A percentile compares a stretch with the other conserved stretches of the same genome.
Conservation (phyloP, 2,329 filamentous ascomycete species). For the Eutypa lata region DNA sequence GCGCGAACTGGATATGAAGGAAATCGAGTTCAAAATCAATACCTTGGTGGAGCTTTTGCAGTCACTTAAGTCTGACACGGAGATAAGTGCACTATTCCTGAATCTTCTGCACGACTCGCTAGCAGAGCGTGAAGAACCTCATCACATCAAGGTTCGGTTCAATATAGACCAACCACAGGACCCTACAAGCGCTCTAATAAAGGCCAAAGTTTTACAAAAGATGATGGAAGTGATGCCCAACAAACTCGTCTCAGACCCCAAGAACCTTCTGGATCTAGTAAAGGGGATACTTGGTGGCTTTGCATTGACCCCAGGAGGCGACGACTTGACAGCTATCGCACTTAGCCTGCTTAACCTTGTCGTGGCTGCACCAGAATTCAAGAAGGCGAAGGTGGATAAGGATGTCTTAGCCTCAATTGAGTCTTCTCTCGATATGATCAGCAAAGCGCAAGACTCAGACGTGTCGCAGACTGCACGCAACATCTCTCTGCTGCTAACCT, state of each 20-base stretch:
- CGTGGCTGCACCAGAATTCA: constrained; percentile 55
- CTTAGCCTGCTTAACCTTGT: constrained; percentile 61
- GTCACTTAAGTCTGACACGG: constrained; percentile 49
- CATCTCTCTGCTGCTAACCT: constrained; percentile 52
- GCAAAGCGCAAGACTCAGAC: constrained; percentile 35
- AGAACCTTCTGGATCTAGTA: constrained; percentile 62
- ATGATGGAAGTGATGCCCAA: constrained; percentile 63
- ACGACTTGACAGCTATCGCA: constrained; percentile 50
- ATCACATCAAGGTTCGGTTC: constrained; percentile 25
- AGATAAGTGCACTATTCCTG: constrained; percentile 60
- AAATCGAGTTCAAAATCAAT: constrained; percentile 46
- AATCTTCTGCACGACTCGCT: constrained; percentile 59
- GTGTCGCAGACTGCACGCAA: constrained; percentile 54
- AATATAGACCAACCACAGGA: constrained; percentile 33
- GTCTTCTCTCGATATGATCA: constrained; percentile 43
- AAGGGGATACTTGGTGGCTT: constrained; percentile 54
- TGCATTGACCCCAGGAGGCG: constrained; percentile 36
- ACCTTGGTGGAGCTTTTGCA: constrained; percentile 49
- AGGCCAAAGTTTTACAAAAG: constrained; percentile 61
- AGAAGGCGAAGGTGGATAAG: constrained; percentile 42
- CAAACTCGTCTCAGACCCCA: constrained; percentile 61
- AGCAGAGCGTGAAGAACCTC: constrained; percentile 18
- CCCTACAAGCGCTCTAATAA: constrained; percentile 46
- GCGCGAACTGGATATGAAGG: constrained; percentile 35
- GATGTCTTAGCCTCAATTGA: constrained; percentile 45